Evolutionary conservation across 805 yeast species (phyloP).

Genomic region (Naumovozyma baii): DNA sequence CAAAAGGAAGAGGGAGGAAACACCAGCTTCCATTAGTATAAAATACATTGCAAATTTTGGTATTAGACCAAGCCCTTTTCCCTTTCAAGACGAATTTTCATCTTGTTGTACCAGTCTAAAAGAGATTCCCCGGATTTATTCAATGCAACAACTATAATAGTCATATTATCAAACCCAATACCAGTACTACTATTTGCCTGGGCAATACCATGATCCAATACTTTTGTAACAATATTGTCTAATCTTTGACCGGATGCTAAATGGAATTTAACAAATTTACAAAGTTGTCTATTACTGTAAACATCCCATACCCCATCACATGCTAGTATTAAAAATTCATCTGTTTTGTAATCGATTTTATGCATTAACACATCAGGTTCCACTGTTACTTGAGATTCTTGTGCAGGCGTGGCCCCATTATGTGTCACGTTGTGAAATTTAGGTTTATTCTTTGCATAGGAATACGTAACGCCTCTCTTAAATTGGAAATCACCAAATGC

Average conservation of each 20-base stretch:
- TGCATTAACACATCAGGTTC: constrained; percentile 68
- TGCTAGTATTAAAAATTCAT: constrained; percentile 64
- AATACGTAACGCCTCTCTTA: constrained; percentile 29
- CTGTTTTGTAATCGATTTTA: constrained; percentile 33
- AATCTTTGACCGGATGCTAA: constrained; percentile 48
- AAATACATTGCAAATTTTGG: too few relatives aligned
- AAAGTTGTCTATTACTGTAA: constrained; percentile 46
- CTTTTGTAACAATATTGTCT: constrained; percentile 47
- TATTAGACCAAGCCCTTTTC: constrained; percentile 21
- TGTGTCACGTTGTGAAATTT: neutral
- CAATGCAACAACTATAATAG: constrained; percentile 55
- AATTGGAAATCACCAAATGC: constrained; percentile 75
- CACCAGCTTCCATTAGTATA: too few relatives aligned
- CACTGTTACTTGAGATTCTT: constrained; percentile 70
- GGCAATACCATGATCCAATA: constrained; percentile 56
- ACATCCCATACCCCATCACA: constrained; percentile 85
- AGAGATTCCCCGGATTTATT: constrained; percentile 39
- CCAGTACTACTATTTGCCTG: constrained; percentile 70
- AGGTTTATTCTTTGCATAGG: neutral
- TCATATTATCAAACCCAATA: constrained; percentile 77
- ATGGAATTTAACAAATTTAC: constrained; percentile 46
- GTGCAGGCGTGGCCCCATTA: constrained; percentile 33
- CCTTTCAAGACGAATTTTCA: constrained; percentile 36
- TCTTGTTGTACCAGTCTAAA: constrained; percentile 48
- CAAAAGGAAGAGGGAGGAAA: too few relatives aligned